Evolutionary conservation across 345 rosid genomes (phyloP).

Genomic region (Abelmoschus esculentus): DNA sequence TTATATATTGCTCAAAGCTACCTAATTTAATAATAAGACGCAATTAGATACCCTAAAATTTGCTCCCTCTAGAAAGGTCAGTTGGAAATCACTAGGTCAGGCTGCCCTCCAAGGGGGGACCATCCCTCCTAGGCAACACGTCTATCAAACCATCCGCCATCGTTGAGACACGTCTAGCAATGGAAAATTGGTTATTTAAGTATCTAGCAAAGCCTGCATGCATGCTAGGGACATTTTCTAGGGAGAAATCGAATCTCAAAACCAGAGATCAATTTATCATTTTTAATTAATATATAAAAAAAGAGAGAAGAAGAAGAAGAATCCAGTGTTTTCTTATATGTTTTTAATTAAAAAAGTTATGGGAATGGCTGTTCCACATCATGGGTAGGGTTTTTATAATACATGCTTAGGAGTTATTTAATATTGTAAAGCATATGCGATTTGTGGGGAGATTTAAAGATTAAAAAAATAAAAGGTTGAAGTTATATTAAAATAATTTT

Average conservation of each 20-base stretch:
- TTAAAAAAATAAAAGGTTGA: neutral
- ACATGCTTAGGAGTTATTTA: neutral
- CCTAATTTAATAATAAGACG: neutral
- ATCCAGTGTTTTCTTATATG: neutral
- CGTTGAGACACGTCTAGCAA: too few species aligned
- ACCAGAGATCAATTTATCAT: neutral
- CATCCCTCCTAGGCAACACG: conserved; percentile 20
- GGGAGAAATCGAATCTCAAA: conserved; percentile 7
- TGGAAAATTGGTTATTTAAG: neutral
- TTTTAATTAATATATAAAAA: neutral
- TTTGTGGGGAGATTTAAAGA: conserved; percentile 10
- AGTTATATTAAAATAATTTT: neutral
- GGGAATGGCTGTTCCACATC: conserved; percentile 15
- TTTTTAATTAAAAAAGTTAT: neutral
- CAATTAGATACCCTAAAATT: conserved; percentile 19
- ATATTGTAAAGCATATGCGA: neutral
- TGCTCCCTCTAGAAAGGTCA: conserved; percentile 28
- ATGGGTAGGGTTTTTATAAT: conserved; percentile 7
- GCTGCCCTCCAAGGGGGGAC: conserved; percentile 31
- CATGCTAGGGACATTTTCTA: conserved; percentile 7
- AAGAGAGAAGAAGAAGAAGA: neutral
- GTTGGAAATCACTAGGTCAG: neutral
- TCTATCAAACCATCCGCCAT: neutral
- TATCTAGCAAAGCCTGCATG: conserved; percentile 3
- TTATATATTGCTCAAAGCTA: neutral